Percentiles rank a stretch among this genome's conserved stretches.
Conservation (phyloP, 768 basidiomycete genomes). For the Pleurotus cornucopiae region DNA sequence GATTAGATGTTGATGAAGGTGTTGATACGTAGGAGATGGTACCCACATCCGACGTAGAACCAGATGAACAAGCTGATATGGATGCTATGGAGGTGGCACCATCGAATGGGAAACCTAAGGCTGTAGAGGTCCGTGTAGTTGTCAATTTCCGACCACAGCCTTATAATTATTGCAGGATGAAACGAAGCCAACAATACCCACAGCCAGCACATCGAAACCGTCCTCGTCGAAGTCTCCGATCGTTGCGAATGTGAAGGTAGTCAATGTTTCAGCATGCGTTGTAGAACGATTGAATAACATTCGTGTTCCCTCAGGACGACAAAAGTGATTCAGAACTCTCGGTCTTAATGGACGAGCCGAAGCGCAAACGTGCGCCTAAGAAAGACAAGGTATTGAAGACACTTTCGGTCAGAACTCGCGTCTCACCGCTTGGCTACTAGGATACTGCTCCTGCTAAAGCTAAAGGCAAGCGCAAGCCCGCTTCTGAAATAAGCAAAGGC, state of each 20-base stretch:
- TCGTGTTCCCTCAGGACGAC: constrained; percentile 4
- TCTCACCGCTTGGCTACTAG: background rate
- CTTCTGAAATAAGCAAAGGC: constrained; percentile 42
- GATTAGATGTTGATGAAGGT: background rate
- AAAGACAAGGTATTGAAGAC: constrained; percentile 27
- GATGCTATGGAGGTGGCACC: background rate
- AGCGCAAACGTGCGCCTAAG: constrained; percentile 35
- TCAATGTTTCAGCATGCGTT: no score
- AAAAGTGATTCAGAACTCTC: constrained; percentile 61
- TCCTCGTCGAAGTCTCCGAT: background rate
- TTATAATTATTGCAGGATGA: no score
- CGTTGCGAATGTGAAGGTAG: no score
- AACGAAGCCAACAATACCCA: no score
- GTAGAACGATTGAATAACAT: no score
- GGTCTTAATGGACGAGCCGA: constrained; percentile 55
- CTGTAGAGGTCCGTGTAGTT: no score
- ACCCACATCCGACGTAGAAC: constrained; percentile 36
- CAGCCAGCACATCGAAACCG: background rate
- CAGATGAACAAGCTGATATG: constrained; percentile 7
- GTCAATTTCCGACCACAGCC: no score
- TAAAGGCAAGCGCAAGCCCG: constrained; percentile 27
- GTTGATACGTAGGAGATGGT: constrained; percentile 23
- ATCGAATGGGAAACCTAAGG: background rate
- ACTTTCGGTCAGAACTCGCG: background rate
- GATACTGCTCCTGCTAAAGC: constrained; percentile 15